Conservation (phyloP, 768 basidiomycete genomes). For the Boletus rufocinnamomeus region DNA sequence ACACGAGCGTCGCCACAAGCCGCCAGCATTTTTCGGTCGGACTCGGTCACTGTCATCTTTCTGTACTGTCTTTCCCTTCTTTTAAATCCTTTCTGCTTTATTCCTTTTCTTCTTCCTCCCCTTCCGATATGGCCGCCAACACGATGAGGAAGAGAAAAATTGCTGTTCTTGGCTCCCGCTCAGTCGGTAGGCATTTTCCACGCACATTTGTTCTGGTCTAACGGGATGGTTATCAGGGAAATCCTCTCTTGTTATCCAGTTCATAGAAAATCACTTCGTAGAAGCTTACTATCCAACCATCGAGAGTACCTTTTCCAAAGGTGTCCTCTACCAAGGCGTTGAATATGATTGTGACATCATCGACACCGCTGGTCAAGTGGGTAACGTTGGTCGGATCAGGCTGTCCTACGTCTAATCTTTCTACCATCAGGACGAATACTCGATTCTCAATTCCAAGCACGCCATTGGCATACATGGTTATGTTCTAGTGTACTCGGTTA, state of each 20-base stretch:
- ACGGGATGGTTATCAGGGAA: slow-evolving; percentile 64
- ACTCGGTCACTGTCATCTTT: slow-evolving; percentile 16
- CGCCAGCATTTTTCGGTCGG: slow-evolving; percentile 23
- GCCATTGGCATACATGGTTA: slow-evolving; percentile 98
- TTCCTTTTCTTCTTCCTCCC: neutral
- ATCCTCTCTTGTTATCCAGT: slow-evolving; percentile 90
- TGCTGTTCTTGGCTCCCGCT: slow-evolving; percentile 82
- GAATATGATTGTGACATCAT: slow-evolving; percentile 98
- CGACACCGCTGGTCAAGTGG: slow-evolving; percentile 95
- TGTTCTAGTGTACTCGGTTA: slow-evolving; percentile 94
- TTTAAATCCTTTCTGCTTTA: slow-evolving; percentile 3
- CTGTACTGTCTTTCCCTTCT: slow-evolving; percentile 20
- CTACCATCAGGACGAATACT: slow-evolving; percentile 77
- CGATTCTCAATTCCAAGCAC: slow-evolving; percentile 89
- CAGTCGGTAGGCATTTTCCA: slow-evolving; percentile 65
- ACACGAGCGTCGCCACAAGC: slow-evolving; percentile 29
- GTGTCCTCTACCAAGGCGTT: slow-evolving; percentile 80
- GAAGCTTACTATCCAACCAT: slow-evolving; percentile 96
- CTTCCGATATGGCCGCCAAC: slow-evolving; percentile 34
- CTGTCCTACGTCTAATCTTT: slow-evolving; percentile 7
- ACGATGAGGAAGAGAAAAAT: slow-evolving; percentile 83
- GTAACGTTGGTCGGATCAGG: slow-evolving; percentile 22
- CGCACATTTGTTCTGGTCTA: slow-evolving; percentile 11
- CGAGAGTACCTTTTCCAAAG: slow-evolving; percentile 85
- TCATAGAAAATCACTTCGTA: slow-evolving; percentile 89